Base-by-base conservation (phyloP, 2,329 filamentous ascomycete species). In the Dothideomycetes sp. region DNA sequence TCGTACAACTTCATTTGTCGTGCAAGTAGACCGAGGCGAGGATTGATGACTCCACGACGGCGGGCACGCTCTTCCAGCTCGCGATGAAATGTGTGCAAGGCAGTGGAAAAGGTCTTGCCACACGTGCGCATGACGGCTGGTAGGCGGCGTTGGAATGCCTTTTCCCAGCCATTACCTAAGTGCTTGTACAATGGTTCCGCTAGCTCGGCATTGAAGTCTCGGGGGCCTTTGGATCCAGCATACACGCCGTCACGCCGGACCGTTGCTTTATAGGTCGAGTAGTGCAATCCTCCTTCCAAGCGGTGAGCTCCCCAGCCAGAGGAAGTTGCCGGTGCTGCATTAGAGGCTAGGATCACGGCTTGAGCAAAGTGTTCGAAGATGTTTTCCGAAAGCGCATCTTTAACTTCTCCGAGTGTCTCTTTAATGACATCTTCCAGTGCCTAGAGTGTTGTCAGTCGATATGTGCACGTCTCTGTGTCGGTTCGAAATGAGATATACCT, bases 251-350 rank as follows among this genome's bases (percentile, higher is more conserved):
- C 48, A 33, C 73, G 63, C 31, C 69, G 60, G 37, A 69, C 69
- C 2, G 70, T 64, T 8, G 75, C 76, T 52, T 69, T 73, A 47
- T 78, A 79, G 0, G 75, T 77, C 2, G 56, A 18, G 57, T 60
- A 78, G 24, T 52, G 47, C 10, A 73, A 52, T 2, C 72, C 73
- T 9, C 72, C 72, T 22, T 56, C 51, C 11, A 45, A 29, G 19
- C 54, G 60, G 43, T 63, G 48, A 5, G 47, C 51, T n/a, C 61
- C 59, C 63, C 65, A 65, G 12, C 44, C 44, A 9, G 42, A 35
- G 5, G 56, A 51, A 7, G 57, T 65, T 0, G 47, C 34, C 2
- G 54, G 38, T 3, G 64, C 63, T 16, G 55, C 54, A 5, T 56
- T 46, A 2, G 61, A 52, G 2, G 69, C 69, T 12, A 54, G 46